phyloP scores from a whole-genome alignment of 495 filamentous ascomycete species.

The Sphaerosporella brunnea region DNA sequence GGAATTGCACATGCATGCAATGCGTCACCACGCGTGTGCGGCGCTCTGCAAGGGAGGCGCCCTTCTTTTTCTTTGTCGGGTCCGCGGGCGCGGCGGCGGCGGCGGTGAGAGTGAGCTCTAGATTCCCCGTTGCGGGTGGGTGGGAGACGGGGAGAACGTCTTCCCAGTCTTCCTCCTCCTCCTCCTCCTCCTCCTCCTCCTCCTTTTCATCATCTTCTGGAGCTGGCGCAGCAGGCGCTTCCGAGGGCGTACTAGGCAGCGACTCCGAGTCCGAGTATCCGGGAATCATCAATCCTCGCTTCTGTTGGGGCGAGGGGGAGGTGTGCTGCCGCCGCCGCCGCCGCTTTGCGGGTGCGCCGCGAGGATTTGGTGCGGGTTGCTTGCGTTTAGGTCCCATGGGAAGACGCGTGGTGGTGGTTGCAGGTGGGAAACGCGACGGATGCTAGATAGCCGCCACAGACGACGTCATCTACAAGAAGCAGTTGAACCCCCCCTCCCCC shows the following conservation, averaged over 20 bases:
- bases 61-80: slow-evolving; percentile 45
- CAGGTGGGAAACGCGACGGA: too few species aligned
- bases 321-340: too few species aligned
- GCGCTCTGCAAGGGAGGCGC: slow-evolving; percentile 66
- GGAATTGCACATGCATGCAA: slow-evolving; percentile 70
- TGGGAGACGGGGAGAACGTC: slow-evolving; percentile 39
- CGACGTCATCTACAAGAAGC: too few species aligned
- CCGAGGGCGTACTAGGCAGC: too few species aligned
- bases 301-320: not conserved
- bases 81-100: slow-evolving; percentile 25
- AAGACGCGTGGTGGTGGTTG: too few species aligned
- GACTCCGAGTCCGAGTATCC: not conserved
- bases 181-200: slow-evolving; percentile 40
- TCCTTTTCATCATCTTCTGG: slow-evolving; percentile 21
- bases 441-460: too few species aligned
- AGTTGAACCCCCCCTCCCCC: too few species aligned
- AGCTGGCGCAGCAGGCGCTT: too few species aligned
- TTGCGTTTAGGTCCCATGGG: too few species aligned
- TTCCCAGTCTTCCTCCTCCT: slow-evolving; percentile 73
- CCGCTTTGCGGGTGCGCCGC: too few species aligned
- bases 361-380: too few species aligned
- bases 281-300: not conserved
- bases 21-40: slow-evolving; percentile 61
- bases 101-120: slow-evolving; percentile 56
- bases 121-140: slow-evolving; percentile 34